Base-by-base conservation (phyloP, 495 filamentous ascomycete species). In the Podospora bellae-mahoneyi region DNA sequence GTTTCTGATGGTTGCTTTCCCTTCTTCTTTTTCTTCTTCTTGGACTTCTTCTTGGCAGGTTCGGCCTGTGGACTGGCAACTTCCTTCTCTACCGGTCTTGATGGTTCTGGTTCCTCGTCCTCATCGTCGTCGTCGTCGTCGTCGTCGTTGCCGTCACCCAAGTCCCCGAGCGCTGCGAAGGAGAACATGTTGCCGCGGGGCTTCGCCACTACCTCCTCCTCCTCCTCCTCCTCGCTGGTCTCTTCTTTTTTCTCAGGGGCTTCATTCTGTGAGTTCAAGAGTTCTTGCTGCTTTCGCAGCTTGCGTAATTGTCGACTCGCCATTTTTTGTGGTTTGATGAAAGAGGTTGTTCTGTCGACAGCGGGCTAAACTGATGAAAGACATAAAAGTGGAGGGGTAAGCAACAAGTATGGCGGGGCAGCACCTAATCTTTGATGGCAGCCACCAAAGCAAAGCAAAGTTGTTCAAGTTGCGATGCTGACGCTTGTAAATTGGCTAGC, bases 231-330 rank as follows among this genome's bases (percentile, higher is more conserved):
- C 7, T 84, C 55, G 55, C 23, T 82, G 23, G 77, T 78, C 28
- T 79, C 78, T 19, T 76, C 78, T 23, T 82, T 79, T 55, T 79
- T 80, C 19, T 80, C 76, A n/a, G 77, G 76, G 70, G 79, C 64
- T 15, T 75, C 70, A 27, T 76, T 71, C 27, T 76, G 71, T 6
- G 77, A 71, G 53, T 72, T 72, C 48, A 76, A 74, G n/a, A 86
- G 80, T 72, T 88, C 85, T 73, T 86, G 81, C 79, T 90, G 87
- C 82, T 91, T 87, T 70, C 92, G 91, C 56, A 93, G 80, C 78
- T 91, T 93, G 60, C 92, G 86, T 62, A 95, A 77, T 39, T 92
- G 91, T 68, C 92, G 86, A 32, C 88, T 92, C 53, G 92, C 94
- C 92, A 96, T 96, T 60, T 59, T 66, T 95, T 59, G 55, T 66